phyloP scores from a whole-genome alignment of 2,329 filamentous ascomycete genomes.

The Laburnicola sp. region DNA sequence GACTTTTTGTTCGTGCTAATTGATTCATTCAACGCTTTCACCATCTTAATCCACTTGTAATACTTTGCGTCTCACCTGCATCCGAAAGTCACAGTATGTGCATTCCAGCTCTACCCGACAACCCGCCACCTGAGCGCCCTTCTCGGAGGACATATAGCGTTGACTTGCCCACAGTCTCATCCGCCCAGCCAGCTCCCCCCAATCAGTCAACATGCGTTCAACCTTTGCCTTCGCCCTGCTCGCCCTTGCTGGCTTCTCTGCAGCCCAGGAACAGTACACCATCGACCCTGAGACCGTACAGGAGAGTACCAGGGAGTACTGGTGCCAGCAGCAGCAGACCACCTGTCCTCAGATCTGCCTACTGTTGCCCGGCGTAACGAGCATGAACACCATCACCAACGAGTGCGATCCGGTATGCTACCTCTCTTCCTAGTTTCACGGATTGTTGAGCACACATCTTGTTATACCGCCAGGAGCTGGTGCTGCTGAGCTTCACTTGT shows the following conservation, averaged over 20 bases:
- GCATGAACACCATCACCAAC: constrained; percentile 59
- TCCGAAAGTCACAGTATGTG: constrained; percentile 11
- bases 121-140: not conserved
- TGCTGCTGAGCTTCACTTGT: too few species aligned
- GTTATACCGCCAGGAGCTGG: too few species aligned
- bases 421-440: not conserved
- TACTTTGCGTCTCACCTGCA: constrained; percentile 15
- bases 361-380: constrained; percentile 55
- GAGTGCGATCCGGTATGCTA: constrained; percentile 64
- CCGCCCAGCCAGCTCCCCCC: constrained; percentile 1
- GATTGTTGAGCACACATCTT: not conserved
- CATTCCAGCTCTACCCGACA: constrained; percentile 10
- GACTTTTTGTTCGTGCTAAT: not conserved
- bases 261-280: constrained; percentile 54
- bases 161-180: too few species aligned
- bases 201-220: constrained; percentile 48
- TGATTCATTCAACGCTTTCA: constrained; percentile 6
- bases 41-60: constrained; percentile 25
- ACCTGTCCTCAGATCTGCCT: constrained; percentile 74
- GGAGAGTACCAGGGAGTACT: constrained; percentile 57
- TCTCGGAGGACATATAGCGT: not conserved
- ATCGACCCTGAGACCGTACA: constrained; percentile 67
- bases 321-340: constrained; percentile 66
- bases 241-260: constrained; percentile 57
- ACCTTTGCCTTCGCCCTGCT: constrained; percentile 56